phyloP scores from a whole-genome alignment of 2,329 filamentous ascomycete species.

The Nemania bipapillata region DNA sequence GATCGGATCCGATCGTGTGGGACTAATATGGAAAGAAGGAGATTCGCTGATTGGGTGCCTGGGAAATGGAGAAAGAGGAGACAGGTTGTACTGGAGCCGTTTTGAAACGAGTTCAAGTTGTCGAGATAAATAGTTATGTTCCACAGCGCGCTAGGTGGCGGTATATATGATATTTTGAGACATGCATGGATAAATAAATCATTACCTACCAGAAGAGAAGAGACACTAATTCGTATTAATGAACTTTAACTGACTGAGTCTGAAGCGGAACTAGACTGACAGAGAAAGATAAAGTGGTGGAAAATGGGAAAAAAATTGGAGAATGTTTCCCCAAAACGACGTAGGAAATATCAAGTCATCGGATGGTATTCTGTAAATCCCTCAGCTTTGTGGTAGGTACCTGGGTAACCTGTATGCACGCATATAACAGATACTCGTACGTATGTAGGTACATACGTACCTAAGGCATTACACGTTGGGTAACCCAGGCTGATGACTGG shows the following conservation, averaged over 20 bases:
- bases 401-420: no score
- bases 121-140: neutral
- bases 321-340: neutral
- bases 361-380: slow-evolving; percentile 14
- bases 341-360: slow-evolving; percentile 19
- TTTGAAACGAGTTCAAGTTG: neutral
- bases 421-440: no score
- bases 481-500: slow-evolving; percentile 8
- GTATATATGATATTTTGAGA: no score
- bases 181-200: no score
- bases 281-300: no score
- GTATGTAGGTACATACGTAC: neutral
- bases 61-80: slow-evolving; percentile 9
- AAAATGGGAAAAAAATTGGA: neutral
- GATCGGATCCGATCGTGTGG: slow-evolving; percentile 8
- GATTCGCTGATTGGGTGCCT: slow-evolving; percentile 1
- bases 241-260: no score
- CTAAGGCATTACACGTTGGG: neutral
- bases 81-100: neutral
- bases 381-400: slow-evolving; percentile 22
- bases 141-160: no score
- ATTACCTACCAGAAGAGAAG: no score
- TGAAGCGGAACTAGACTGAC: no score
- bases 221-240: no score
- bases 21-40: neutral